Evolutionary conservation across 2,329 filamentous ascomycete genomes (phyloP).

Genomic region (Botrytis byssoidea): DNA sequence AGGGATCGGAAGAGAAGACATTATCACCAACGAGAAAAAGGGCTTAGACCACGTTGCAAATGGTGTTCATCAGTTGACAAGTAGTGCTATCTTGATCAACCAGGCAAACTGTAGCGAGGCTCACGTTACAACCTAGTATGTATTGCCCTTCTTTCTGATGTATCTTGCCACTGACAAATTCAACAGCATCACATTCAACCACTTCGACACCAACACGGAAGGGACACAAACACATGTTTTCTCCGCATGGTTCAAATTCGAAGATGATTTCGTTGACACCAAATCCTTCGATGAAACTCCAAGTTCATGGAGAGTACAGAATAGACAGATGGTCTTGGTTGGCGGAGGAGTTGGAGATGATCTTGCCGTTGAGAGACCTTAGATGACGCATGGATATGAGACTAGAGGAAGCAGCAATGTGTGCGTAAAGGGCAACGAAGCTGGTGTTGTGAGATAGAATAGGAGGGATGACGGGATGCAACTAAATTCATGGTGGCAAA

Average conservation of each 20-base stretch:
- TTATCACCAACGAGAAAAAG: constrained; percentile 2
- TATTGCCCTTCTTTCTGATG: background rate
- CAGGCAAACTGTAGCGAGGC: background rate
- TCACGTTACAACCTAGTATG: constrained; percentile 15
- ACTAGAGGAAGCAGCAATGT: background rate
- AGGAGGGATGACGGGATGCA: background rate
- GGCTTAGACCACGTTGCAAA: background rate
- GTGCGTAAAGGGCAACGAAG: background rate
- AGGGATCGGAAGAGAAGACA: constrained; percentile 3
- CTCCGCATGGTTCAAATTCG: background rate
- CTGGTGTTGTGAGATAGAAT: background rate
- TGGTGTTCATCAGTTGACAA: constrained; percentile 12
- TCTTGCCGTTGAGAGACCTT: background rate
- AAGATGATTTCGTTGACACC: constrained; percentile 15
- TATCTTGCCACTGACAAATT: background rate
- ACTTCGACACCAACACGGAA: background rate
- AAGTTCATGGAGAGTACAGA: constrained; percentile 16
- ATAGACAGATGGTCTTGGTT: constrained; percentile 1
- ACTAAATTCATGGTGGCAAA: background rate
- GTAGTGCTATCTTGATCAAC: constrained; percentile 13
- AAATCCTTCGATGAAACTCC: background rate
- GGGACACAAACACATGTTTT: background rate
- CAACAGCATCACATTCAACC: constrained; percentile 11
- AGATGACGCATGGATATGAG: background rate
- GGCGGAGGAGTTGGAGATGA: background rate